Percentiles rank a stretch among this genome's conserved stretches.
phyloP scores from a whole-genome alignment of 208 protist genomes.

The Leishmania turanica region DNA sequence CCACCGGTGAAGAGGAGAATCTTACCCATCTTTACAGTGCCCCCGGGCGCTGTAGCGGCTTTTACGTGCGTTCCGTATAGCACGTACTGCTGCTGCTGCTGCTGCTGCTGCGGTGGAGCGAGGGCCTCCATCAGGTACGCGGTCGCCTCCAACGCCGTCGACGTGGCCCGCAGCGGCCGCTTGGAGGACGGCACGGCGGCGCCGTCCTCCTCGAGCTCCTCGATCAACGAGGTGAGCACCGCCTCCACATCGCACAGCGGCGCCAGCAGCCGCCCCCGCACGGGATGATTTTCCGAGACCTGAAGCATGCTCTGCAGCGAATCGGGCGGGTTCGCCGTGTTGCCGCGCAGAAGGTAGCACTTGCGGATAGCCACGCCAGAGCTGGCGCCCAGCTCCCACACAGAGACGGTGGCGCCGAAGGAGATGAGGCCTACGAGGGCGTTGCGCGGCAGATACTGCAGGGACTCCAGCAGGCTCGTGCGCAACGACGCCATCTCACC shows the following conservation, averaged over 20 bases:
- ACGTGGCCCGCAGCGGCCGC: conserved; percentile 71
- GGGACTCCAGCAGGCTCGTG: conserved; percentile 87
- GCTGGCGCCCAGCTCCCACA: conserved; percentile 74
- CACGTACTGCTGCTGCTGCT: conserved; percentile 12
- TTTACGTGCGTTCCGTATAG: conserved; percentile 16
- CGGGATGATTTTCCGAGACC: conserved; percentile 48
- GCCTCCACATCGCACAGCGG: conserved; percentile 93
- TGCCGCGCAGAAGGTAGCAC: conserved; percentile 73
- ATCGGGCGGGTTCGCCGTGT: conserved; percentile 40
- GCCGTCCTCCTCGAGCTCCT: conserved; percentile 61
- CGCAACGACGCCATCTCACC: conserved; percentile 95
- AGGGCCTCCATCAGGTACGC: conserved; percentile 70
- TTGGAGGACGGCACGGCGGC: conserved; percentile 48
- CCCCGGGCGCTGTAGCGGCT: conserved; percentile 7
- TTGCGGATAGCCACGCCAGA: conserved; percentile 52
- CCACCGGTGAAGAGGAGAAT: conserved; percentile 97
- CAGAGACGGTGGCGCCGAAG: conserved; percentile 93
- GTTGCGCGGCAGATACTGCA: conserved; percentile 95
- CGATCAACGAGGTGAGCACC: conserved; percentile 50
- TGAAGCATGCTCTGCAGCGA: conserved; percentile 65
- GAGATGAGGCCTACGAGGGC: conserved; percentile 97
- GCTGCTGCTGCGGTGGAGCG: conserved; percentile 18
- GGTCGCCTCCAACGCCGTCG: conserved; percentile 69
- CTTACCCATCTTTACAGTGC: conserved; percentile 36
- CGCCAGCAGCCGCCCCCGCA: conserved; percentile 93